Evolutionary conservation across 2,329 filamentous ascomycete species (phyloP).

Genomic region (Pezicula neosporulosa): DNA sequence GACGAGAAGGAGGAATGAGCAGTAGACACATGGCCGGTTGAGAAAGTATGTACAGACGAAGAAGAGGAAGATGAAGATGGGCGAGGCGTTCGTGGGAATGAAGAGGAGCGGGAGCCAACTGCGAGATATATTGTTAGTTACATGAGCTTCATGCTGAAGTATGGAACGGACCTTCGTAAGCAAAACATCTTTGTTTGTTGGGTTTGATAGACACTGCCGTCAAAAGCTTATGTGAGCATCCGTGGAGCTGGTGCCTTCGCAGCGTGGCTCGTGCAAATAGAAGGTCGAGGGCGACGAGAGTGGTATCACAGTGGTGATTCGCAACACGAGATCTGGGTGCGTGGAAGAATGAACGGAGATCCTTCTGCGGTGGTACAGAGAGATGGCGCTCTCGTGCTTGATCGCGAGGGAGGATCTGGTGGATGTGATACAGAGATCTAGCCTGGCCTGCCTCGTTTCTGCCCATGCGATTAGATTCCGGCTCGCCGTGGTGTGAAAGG

Average conservation of each 20-base stretch:
- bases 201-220: conserved; percentile 4
- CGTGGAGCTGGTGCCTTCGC: conserved; percentile 1
- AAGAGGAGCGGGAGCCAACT: conserved; percentile 88
- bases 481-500: no score
- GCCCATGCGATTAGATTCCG: no score
- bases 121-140: conserved; percentile 15
- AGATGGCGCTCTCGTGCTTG: no score
- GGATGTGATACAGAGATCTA: no score
- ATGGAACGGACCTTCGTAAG: conserved; percentile 48
- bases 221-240: conserved; percentile 19
- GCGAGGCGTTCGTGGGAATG: conserved; percentile 81
- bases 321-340: conserved; percentile 1
- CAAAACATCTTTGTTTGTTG: conserved; percentile 51
- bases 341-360: neutral
- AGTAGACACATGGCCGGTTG: conserved; percentile 96
- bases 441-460: no score
- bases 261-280: neutral
- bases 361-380: no score
- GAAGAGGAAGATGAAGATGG: conserved; percentile 82
- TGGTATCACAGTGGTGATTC: neutral
- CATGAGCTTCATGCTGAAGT: neutral
- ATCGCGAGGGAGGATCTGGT: no score
- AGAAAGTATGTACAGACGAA: conserved; percentile 93
- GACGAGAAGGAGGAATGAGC: conserved; percentile 90
- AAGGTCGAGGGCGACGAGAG: conserved; percentile 1